Conservation (phyloP, 441 rosid species). For the Erodium moschatum region DNA sequence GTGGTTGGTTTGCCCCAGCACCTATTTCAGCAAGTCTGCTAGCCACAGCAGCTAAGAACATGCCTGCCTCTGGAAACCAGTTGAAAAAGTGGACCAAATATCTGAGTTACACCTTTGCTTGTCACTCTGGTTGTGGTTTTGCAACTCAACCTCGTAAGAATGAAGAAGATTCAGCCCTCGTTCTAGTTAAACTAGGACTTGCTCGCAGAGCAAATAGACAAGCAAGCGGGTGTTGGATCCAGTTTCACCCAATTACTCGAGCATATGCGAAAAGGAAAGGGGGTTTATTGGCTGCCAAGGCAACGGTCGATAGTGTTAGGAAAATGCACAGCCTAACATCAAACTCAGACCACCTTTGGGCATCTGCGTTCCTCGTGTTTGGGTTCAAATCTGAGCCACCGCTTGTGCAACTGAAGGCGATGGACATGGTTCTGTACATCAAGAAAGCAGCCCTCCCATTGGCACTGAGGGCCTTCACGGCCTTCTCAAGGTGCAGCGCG, state of each 20-base stretch:
- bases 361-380: slow-evolving; percentile 79
- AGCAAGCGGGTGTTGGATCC: slow-evolving; percentile 59
- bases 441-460: slow-evolving; percentile 79
- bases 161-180: slow-evolving; percentile 68
- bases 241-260: slow-evolving; percentile 66
- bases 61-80: slow-evolving; percentile 44
- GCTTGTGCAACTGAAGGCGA: slow-evolving; percentile 61
- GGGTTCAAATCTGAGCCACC: slow-evolving; percentile 86
- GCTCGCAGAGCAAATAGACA: slow-evolving; percentile 50
- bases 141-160: slow-evolving; percentile 43
- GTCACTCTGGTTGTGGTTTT: slow-evolving; percentile 37
- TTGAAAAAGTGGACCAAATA: slow-evolving; percentile 56
- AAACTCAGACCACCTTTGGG: slow-evolving; percentile 76
- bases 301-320: slow-evolving; percentile 54
- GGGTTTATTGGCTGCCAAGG: slow-evolving; percentile 54
- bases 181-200: slow-evolving; percentile 66
- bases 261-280: slow-evolving; percentile 51
- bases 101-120: slow-evolving; percentile 33
- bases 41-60: slow-evolving; percentile 53
- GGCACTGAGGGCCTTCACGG: slow-evolving; percentile 66
- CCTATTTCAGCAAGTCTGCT: slow-evolving; percentile 52
- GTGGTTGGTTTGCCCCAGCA: slow-evolving; percentile 85
- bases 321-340: slow-evolving; percentile 38
- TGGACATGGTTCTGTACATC: slow-evolving; percentile 66
- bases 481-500: slow-evolving; percentile 76